A percentile compares a stretch with the other conserved stretches of the same genome.
These are phyloP conservation scores for Monosporascus sp. DNA, from an alignment of 2,329 filamentous ascomycete genomes.

Conservation along the genomic window DNA sequence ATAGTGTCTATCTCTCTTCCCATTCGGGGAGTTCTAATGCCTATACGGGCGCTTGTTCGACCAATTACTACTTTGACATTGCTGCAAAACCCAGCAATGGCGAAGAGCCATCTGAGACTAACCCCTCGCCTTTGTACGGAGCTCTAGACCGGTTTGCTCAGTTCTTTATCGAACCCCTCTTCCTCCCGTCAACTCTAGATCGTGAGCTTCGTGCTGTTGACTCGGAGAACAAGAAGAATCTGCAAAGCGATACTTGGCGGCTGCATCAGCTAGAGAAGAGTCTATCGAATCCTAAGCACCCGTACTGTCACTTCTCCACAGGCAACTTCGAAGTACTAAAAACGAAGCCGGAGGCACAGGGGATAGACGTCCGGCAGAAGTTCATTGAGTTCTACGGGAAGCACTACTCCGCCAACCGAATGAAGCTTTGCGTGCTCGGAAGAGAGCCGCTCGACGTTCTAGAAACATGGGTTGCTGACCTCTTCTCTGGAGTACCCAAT, in stretches of 20 bases:
- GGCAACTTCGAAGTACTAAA: slow-evolving; percentile 84
- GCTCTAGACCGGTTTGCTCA: slow-evolving; percentile 88
- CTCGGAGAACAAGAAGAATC: slow-evolving; percentile 96
- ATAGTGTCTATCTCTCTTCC: slow-evolving; percentile 84
- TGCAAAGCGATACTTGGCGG: slow-evolving; percentile 86
- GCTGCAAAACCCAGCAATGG: slow-evolving; percentile 69
- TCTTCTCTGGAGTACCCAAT: slow-evolving; percentile 77
- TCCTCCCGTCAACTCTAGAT: slow-evolving; percentile 78
- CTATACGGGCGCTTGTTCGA: slow-evolving; percentile 87
- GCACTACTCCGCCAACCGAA: slow-evolving; percentile 87
- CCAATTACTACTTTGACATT: slow-evolving; percentile 97
- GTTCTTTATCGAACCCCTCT: slow-evolving; percentile 86
- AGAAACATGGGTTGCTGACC: slow-evolving; percentile 75
- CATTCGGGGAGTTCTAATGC: slow-evolving; percentile 93
- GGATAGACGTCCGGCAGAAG: slow-evolving; percentile 80
- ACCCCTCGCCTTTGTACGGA: slow-evolving; percentile 63
- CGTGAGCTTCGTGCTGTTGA: slow-evolving; percentile 85
- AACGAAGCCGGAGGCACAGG: slow-evolving; percentile 70
- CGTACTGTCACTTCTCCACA: slow-evolving; percentile 87
- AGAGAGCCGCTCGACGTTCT: slow-evolving; percentile 76
- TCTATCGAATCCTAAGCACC: slow-evolving; percentile 80
- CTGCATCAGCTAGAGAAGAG: slow-evolving; percentile 84
- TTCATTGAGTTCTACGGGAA: slow-evolving; percentile 89
- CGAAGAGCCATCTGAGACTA: slow-evolving; percentile 47
- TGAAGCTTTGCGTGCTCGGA: slow-evolving; percentile 86